Evolutionary conservation across 1,139 yeast species (phyloP), one percentile per base, ranked within the genome.

Genomic region (Pichia sp.): DNA sequence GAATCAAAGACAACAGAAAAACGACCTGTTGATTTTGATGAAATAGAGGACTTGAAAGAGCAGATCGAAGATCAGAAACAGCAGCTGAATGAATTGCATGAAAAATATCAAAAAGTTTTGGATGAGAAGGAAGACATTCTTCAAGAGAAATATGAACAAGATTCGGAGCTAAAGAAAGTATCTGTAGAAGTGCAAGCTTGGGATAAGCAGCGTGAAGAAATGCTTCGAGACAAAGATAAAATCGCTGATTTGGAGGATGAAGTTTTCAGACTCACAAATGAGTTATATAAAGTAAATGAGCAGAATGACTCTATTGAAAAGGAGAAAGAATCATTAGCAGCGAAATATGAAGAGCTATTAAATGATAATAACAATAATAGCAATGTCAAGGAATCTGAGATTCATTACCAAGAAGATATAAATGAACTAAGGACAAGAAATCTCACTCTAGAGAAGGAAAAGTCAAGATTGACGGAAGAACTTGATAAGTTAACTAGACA

Each of bases 161-260:
- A 47, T 27, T 41, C 36, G 10, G 61, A 55, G 39, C 62, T 59
- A 46, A 51, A 45, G 37, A 52, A 43, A 37, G 9, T 44, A 28
- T 27, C 23, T n/a, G n/a, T n/a, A 11, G 44, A 36, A 35, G 8
- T 11, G 10, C 8, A 31, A 11, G 11, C 33, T 31, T 11, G 11
- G 10, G 33, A 31, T 31, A 11, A 31, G 10, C 33, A 31, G 33
- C 29, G 31, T 5, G 16, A 32, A 16, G 26, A 3, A 9, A 37
- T 26, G n/a, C 11, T 9, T 16, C 11, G 11, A 6, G 16, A 29
- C 9, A 32, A 38, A 4, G 35, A 31, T 3, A 38, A 33, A 38
- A 31, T 38, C 6, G 36, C 29, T 3, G 29, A 7, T 11, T 27
- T 34, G 23, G 28, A 28, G 2, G 38, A 28, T 33, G 36, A 38